phyloP scores from a whole-genome alignment of 768 basidiomycete species.

The Mycena rosella region DNA sequence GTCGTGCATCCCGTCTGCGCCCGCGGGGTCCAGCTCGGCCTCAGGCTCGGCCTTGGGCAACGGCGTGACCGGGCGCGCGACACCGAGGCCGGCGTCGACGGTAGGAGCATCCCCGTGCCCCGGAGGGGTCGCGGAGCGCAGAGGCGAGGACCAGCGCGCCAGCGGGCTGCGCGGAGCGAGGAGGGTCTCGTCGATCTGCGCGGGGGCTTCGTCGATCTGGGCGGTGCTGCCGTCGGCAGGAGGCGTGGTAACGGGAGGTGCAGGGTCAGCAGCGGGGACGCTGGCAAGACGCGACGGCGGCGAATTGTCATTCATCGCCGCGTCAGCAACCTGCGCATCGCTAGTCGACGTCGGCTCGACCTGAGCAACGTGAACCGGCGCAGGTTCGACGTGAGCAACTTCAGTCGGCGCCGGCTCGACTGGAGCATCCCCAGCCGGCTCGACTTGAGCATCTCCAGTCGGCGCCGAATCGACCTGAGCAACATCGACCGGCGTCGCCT shows the following conservation, averaged over 20 bases:
- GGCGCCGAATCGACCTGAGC: neutral
- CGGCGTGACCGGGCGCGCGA: neutral
- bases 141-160: slow-evolving; percentile 19
- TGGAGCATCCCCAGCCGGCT: neutral
- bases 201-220: neutral
- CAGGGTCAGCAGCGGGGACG: neutral
- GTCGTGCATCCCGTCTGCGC: neutral
- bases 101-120: neutral
- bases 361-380: neutral
- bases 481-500: neutral
- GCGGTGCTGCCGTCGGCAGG: neutral
- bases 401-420: neutral
- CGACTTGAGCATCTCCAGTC: neutral
- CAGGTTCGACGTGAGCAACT: neutral
- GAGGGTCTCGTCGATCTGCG: neutral
- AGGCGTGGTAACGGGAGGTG: neutral
- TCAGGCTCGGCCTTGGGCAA: neutral
- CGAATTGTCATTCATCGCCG: no score
- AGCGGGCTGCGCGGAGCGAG: neutral
- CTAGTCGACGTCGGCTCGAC: neutral
- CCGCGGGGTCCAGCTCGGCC: neutral
- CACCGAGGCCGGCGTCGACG: neutral
- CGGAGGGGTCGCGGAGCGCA: slow-evolving; percentile 15
- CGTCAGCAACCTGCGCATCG: neutral
- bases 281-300: neutral